Evolutionary conservation across 2,329 filamentous ascomycete species (phyloP).

Genomic region (Trichoderma polysporum): DNA sequence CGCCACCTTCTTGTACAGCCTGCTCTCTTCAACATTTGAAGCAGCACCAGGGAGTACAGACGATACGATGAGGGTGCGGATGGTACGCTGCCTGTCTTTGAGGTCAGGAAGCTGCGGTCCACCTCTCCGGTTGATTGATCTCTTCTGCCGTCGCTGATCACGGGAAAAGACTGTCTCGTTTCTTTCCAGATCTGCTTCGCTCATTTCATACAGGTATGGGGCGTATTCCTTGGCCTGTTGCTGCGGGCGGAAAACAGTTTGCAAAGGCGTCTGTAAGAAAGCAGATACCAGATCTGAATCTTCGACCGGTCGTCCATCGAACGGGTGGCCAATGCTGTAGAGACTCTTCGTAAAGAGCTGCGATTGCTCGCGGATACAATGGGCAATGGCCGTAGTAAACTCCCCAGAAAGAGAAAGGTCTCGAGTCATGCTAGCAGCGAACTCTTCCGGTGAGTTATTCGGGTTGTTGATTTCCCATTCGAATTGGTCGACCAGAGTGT

Average conservation of each 20-base stretch:
- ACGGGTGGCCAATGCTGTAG: slow-evolving; percentile 90
- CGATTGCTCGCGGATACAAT: slow-evolving; percentile 93
- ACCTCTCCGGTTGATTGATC: slow-evolving; percentile 89
- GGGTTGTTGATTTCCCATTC: slow-evolving; percentile 99
- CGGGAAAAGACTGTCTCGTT: slow-evolving; percentile 91
- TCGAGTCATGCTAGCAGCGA: slow-evolving; percentile 82
- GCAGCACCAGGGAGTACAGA: slow-evolving; percentile 89
- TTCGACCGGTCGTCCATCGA: slow-evolving; percentile 89
- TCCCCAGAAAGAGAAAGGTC: slow-evolving; percentile 91
- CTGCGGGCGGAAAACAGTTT: slow-evolving; percentile 81
- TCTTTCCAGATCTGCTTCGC: slow-evolving; percentile 82
- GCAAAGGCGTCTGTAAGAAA: slow-evolving; percentile 81
- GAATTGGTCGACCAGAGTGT: slow-evolving; percentile 94
- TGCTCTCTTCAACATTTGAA: slow-evolving; percentile 75
- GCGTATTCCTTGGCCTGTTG: slow-evolving; percentile 93
- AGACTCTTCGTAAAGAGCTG: slow-evolving; percentile 93
- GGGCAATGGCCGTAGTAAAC: slow-evolving; percentile 95
- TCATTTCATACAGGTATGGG: slow-evolving; percentile 91
- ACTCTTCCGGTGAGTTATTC: slow-evolving; percentile 89
- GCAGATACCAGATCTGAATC: slow-evolving; percentile 84
- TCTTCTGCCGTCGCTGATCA: slow-evolving; percentile 91
- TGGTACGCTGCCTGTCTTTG: slow-evolving; percentile 89
- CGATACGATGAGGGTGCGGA: slow-evolving; percentile 88
- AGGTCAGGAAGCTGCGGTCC: slow-evolving; percentile 93
- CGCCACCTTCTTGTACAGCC: slow-evolving; percentile 77